Evolutionary conservation across 75 land plant species (phyloP).

Genomic region (Sequoia sempervirens): DNA sequence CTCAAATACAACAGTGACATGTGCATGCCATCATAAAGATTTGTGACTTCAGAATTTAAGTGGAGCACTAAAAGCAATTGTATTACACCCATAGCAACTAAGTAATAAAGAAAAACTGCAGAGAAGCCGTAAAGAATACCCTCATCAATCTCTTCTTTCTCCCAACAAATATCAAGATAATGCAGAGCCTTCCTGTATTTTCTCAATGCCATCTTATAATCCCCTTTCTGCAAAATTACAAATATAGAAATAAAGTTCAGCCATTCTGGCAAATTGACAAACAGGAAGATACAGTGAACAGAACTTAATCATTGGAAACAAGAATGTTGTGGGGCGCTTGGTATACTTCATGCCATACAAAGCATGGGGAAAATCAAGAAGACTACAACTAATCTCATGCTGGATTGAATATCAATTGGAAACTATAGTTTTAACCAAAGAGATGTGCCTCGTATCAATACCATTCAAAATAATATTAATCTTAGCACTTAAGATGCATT

Average conservation of each 20-base stretch:
- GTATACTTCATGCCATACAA: neutral
- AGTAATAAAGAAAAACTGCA: neutral
- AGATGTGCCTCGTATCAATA: neutral
- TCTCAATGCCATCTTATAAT: slow-evolving; percentile 43
- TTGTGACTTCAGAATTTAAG: neutral
- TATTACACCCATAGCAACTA: neutral
- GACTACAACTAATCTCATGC: neutral
- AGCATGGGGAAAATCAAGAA: neutral
- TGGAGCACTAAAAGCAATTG: neutral
- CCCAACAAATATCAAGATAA: slow-evolving; percentile 52
- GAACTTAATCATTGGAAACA: neutral
- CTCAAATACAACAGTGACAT: neutral
- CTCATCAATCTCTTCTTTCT: slow-evolving; percentile 45
- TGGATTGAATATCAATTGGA: neutral
- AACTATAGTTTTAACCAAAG: neutral
- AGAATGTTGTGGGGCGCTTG: neutral
- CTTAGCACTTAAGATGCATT: neutral
- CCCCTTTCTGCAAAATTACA: slow-evolving; percentile 26
- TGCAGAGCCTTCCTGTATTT: slow-evolving; percentile 45
- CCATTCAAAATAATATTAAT: neutral
- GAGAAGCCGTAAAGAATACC: slow-evolving; percentile 15
- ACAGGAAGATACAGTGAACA: neutral
- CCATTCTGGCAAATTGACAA: neutral
- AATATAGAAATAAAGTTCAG: neutral
- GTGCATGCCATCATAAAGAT: neutral